Conservation (phyloP, 1,284 basidiomycete genomes). For the Cutaneotrichosporon cyanovorans region DNA sequence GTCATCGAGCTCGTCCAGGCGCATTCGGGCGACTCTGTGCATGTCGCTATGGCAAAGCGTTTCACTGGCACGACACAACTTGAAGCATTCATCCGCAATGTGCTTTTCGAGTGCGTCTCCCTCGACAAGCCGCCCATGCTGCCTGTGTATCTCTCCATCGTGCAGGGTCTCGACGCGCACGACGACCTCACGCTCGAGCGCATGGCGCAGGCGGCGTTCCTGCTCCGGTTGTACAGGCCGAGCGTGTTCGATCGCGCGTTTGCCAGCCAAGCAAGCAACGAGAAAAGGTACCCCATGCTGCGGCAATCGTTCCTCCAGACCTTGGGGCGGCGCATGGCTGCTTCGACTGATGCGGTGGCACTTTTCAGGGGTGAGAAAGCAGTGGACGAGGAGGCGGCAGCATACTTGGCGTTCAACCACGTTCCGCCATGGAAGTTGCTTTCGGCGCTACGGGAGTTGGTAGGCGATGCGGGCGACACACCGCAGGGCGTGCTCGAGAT, state of each 20-base stretch:
- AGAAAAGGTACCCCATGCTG: conserved; percentile 26
- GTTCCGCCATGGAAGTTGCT: conserved; percentile 26
- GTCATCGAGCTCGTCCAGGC: conserved; percentile 74
- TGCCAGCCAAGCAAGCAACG: conserved; percentile 8
- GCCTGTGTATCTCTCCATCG: conserved; percentile 61
- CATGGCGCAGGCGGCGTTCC: conserved; percentile 22
- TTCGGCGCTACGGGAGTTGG: conserved; percentile 17
- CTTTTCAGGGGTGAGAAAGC: neutral
- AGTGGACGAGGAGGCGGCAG: conserved; percentile 5
- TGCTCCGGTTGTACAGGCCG: conserved; percentile 24
- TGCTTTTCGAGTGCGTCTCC: conserved; percentile 75
- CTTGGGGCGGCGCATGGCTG: conserved; percentile 1
- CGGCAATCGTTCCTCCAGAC: conserved; percentile 28
- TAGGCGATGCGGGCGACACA: too few relatives aligned
- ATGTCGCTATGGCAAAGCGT: conserved; percentile 67
- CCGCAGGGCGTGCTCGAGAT: conserved; percentile 2
- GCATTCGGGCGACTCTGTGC: conserved; percentile 68
- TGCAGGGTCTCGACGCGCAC: conserved; percentile 3
- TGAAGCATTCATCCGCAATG: conserved; percentile 63
- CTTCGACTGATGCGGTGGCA: neutral
- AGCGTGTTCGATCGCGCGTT: conserved; percentile 24
- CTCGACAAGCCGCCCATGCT: conserved; percentile 77
- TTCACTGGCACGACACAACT: conserved; percentile 55
- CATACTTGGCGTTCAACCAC: conserved; percentile 19
- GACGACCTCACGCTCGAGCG: conserved; percentile 14